These are phyloP conservation scores for Verbascum thapsus DNA, from an alignment of 257 asterid species.

Conservation along the genomic window DNA sequence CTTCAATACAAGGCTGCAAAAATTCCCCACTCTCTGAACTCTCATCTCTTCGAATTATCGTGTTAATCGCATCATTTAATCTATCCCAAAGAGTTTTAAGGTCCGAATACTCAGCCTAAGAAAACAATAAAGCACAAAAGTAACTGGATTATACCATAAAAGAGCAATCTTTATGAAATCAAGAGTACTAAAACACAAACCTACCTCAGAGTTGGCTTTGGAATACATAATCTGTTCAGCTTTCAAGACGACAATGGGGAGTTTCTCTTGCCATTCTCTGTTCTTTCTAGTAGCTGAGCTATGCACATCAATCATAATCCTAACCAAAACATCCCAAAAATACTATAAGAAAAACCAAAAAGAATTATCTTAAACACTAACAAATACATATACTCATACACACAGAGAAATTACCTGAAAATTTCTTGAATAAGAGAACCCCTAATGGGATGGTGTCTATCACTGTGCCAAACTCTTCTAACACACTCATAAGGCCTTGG, in stretches of 20 bases:
- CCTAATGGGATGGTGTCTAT: conserved; percentile 81
- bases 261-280: conserved; percentile 94
- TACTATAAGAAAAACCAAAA: too few species aligned
- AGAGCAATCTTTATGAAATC: conserved; percentile 27
- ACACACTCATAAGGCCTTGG: conserved; percentile 95
- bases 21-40: conserved; percentile 60
- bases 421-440: conserved; percentile 91
- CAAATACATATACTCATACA: too few species aligned
- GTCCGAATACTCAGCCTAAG: conserved; percentile 88
- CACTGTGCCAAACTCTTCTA: conserved; percentile 98
- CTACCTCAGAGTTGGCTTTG: conserved; percentile 91
- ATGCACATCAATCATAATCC: conserved; percentile 80
- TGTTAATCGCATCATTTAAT: conserved; percentile 78
- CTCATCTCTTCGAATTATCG: conserved; percentile 78
- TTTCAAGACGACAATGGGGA: conserved; percentile 85
- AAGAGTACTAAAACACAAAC: conserved; percentile 11
- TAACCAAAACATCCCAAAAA: conserved; percentile 30
- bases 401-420: conserved; percentile 58
- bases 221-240: conserved; percentile 94
- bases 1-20: conserved; percentile 95
- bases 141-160: conserved; percentile 16
- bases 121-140: conserved; percentile 16
- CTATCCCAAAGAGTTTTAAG: conserved; percentile 75
- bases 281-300: conserved; percentile 70
- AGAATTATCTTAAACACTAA: too few species aligned